phyloP scores from a whole-genome alignment of 2,329 filamentous ascomycete genomes.

The Phialophora chinensis region DNA sequence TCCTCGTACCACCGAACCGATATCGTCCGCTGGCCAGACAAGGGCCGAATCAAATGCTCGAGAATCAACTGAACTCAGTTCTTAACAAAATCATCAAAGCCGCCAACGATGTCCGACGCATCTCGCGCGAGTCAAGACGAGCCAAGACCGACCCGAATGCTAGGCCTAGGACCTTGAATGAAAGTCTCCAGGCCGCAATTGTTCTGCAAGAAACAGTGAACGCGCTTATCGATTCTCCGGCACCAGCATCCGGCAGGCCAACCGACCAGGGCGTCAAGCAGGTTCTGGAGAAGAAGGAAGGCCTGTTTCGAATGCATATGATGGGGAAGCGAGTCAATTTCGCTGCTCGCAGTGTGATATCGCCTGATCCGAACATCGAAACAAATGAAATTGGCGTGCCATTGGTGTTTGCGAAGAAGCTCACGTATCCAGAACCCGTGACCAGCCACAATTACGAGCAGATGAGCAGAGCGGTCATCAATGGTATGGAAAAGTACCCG shows the following conservation, averaged over 20 bases:
- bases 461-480: slow-evolving; percentile 93
- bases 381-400: slow-evolving; percentile 98
- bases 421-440: slow-evolving; percentile 96
- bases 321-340: slow-evolving; percentile 99
- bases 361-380: slow-evolving; percentile 96
- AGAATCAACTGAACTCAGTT: slow-evolving; percentile 84
- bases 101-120: slow-evolving; percentile 74
- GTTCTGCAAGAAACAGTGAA: slow-evolving; percentile 89
- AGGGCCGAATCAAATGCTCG: slow-evolving; percentile 79
- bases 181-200: slow-evolving; percentile 77
- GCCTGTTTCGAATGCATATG: slow-evolving; percentile 98
- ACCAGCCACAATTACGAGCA: slow-evolving; percentile 97
- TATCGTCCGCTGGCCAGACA: slow-evolving; percentile 87
- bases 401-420: slow-evolving; percentile 93
- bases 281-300: slow-evolving; percentile 97
- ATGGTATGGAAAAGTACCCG: slow-evolving; percentile 91
- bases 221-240: slow-evolving; percentile 89
- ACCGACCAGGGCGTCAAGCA: slow-evolving; percentile 97
- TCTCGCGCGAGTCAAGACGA: slow-evolving; percentile 69
- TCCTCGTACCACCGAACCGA: slow-evolving; percentile 90
- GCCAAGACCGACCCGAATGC: slow-evolving; percentile 49
- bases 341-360: slow-evolving; percentile 95
- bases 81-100: slow-evolving; percentile 84
- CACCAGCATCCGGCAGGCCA: slow-evolving; percentile 76
- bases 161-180: slow-evolving; percentile 71